phyloP scores from a whole-genome alignment of 2,329 filamentous ascomycete species.

The Emergomyces africanus region DNA sequence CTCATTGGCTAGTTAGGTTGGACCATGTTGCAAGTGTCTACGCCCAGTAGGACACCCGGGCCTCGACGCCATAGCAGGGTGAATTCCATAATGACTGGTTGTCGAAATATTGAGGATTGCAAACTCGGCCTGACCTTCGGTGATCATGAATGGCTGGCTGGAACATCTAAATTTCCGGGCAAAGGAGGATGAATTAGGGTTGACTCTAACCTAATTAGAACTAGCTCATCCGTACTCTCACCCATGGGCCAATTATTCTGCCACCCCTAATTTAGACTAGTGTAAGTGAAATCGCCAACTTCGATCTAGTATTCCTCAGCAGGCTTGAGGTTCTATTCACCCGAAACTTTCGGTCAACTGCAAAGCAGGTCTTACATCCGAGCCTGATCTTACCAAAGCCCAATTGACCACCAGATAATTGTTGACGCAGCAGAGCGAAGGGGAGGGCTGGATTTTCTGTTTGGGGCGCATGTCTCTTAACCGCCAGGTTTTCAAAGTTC shows the following conservation, averaged over 20 bases:
- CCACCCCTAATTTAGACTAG: neutral
- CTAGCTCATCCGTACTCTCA: neutral
- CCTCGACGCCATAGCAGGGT: neutral
- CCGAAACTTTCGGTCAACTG: neutral
- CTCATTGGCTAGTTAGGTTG: neutral
- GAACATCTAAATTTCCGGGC: neutral
- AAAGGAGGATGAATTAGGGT: neutral
- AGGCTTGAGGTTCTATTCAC: no score
- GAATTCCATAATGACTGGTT: neutral
- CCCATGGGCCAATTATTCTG: neutral
- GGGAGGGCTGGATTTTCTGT: neutral
- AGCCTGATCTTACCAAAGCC: neutral
- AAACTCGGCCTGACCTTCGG: neutral
- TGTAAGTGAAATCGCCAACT: no score
- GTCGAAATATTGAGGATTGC: conserved; percentile 2
- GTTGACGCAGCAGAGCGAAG: neutral
- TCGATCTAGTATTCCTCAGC: neutral
- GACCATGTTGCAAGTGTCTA: neutral
- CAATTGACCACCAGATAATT: neutral
- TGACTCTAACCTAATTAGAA: neutral
- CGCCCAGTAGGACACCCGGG: neutral
- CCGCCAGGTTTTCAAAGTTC: neutral
- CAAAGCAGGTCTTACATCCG: neutral
- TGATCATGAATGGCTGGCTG: neutral
- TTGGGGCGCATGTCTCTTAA: neutral